These are phyloP conservation scores for Cymbopogon flexuosus DNA, from an alignment of 202 grass and related monocot genomes.

Conservation along the genomic window DNA sequence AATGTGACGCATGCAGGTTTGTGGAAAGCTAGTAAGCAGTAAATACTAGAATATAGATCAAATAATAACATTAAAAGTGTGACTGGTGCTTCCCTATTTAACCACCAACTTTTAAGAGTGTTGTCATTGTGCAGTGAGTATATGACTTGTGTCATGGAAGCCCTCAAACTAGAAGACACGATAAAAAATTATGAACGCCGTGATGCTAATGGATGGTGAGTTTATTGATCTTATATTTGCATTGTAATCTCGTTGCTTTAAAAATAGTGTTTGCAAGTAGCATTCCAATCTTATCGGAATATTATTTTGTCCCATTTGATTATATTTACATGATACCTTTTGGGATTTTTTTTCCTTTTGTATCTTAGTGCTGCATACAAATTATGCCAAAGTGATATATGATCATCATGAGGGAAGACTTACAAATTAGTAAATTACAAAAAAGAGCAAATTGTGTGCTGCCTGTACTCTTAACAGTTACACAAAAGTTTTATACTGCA, in stretches of 20 bases:
- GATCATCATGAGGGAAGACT: background rate
- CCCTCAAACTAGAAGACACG: conserved; percentile 90
- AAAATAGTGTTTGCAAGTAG: background rate
- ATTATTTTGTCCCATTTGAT: background rate
- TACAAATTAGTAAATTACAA: background rate
- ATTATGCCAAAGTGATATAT: conserved; percentile 8
- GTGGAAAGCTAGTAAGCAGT: conserved; percentile 2
- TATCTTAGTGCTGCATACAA: conserved; percentile 20
- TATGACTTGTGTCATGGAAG: conserved; percentile 91
- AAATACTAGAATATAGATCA: conserved; percentile 2
- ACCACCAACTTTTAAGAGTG: conserved; percentile 26
- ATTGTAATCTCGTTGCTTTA: background rate
- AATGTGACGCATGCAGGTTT: conserved; percentile 13
- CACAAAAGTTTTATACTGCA: background rate
- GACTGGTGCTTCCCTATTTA: conserved; percentile 2
- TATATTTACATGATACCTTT: conserved; percentile 10
- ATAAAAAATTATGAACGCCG: conserved; percentile 91
- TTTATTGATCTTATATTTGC: conserved; percentile 28
- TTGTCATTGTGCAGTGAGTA: conserved; percentile 75
- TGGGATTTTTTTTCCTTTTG: background rate
- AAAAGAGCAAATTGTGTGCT: background rate
- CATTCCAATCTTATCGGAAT: background rate
- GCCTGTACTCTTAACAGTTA: background rate
- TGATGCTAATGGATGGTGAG: conserved; percentile 95
- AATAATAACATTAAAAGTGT: background rate